Conservation (phyloP, 257 asterid genomes). For the Solanum verrucosum region DNA sequence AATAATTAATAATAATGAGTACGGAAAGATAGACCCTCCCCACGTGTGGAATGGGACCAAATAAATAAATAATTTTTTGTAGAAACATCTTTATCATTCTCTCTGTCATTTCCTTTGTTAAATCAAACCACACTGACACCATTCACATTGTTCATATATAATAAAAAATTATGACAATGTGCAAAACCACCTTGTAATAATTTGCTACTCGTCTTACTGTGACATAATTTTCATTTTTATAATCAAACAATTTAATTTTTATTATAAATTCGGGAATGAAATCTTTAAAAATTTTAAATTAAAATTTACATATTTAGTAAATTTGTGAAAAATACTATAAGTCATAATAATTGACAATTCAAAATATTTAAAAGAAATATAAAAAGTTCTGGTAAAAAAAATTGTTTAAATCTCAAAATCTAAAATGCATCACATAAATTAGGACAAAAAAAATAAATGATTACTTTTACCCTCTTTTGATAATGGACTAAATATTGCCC, state of each 20-base stretch:
- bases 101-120: not conserved
- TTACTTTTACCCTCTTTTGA: not conserved
- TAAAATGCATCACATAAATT: not conserved
- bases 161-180: too few species aligned
- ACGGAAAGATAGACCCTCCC: not conserved
- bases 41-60: not conserved
- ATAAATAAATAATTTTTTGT: not conserved
- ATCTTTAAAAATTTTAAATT: too few species aligned
- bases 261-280: not conserved
- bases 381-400: accelerated
- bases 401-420: too few species aligned
- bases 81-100: not conserved
- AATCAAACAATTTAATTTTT: too few species aligned
- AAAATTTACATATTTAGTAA: too few species aligned
- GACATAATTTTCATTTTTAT: not conserved
- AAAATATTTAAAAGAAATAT: too few species aligned
- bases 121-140: not conserved
- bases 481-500: not conserved
- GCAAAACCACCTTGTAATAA: not conserved
- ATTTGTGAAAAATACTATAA: too few species aligned
- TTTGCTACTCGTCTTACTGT: too few species aligned
- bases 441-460: too few species aligned
- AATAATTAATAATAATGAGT: not conserved
- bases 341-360: too few species aligned
- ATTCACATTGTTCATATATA: not conserved